Evolutionary conservation across 139 green algal genomes (phyloP), one percentile per base, ranked within the genome.

Genomic region (Chloropicon primus): DNA sequence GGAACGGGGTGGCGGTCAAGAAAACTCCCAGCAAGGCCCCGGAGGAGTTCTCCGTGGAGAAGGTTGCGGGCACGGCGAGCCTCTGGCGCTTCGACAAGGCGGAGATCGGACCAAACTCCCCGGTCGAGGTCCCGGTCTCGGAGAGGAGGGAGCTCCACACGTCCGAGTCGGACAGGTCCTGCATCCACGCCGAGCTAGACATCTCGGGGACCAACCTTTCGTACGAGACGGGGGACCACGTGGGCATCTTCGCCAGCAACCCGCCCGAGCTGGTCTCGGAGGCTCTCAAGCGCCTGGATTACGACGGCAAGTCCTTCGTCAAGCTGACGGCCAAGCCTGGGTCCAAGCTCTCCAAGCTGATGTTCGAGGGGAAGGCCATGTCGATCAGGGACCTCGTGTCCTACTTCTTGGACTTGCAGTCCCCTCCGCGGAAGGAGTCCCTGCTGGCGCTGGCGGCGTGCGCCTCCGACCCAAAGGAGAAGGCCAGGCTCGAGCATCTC

Each of bases 111-210:
- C 22, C 74, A 82, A 41, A 27, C 71, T 80, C 83, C 54, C 90
- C 85, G 26, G 90, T 85, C 76, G 83, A 79, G 83, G 88, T 82
- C 1, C 75, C 73, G 0, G 76, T 98, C 0, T 82, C 62, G 0
- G 78, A 73, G 0, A 81, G 91, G 0, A 80, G 84, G 0, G 93
- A 98, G 90, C 89, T 98, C 80, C 92, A 98, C 82, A 81, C 76
- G 1, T 72, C 81, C 21, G 75, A 76, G 1, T 92, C 87, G 1
- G 92, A 92, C 24, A 86, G 94, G 74, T 93, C 85, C 0, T 98
- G 94, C 80, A 85, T 98, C 77, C 94, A 98, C 81, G 92, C 94
- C 22, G 94, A 97, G 88, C 53, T 98, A 53, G 90, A 98, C 26
- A 77, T 87, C 0, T 21, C 24, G n/a, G 80, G 24, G 2, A 72